Percentiles rank a stretch among this genome's conserved stretches.
These are phyloP conservation scores for Hyaloscypha hepaticicola DNA, from an alignment of 495 filamentous ascomycete genomes.

Conservation along the genomic window DNA sequence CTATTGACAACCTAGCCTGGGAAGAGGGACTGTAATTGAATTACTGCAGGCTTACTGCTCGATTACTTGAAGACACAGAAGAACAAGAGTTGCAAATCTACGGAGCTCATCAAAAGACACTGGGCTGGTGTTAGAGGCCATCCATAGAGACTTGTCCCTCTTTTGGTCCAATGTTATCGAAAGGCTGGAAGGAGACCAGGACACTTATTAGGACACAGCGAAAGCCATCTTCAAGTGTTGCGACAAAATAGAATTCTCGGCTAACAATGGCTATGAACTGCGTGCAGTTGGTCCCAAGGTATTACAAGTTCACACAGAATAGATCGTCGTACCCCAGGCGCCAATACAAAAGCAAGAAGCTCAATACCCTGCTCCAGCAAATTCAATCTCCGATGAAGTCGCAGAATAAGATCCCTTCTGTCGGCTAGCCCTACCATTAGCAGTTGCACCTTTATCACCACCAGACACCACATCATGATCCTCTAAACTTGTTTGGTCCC, in stretches of 20 bases:
- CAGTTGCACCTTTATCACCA: neutral
- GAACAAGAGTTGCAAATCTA: too few relatives aligned
- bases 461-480: neutral
- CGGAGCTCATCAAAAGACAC: too few relatives aligned
- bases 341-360: neutral
- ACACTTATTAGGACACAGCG: too few relatives aligned
- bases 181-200: too few relatives aligned
- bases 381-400: conserved; percentile 3
- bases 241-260: neutral
- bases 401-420: neutral
- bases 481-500: neutral
- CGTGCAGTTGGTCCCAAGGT: neutral
- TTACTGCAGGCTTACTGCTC: too few relatives aligned
- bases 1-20: too few relatives aligned
- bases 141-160: too few relatives aligned
- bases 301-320: neutral
- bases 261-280: neutral
- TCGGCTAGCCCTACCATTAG: neutral
- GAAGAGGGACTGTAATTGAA: too few relatives aligned
- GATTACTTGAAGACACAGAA: too few relatives aligned
- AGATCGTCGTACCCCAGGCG: neutral
- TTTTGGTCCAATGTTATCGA: too few relatives aligned
- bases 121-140: too few relatives aligned
- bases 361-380: conserved; percentile 2
- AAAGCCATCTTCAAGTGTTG: too few relatives aligned